Evolutionary conservation across 2,329 filamentous ascomycete genomes (phyloP), one percentile per base, ranked within the genome.

Genomic region (Nothomitra cinnamomea): DNA sequence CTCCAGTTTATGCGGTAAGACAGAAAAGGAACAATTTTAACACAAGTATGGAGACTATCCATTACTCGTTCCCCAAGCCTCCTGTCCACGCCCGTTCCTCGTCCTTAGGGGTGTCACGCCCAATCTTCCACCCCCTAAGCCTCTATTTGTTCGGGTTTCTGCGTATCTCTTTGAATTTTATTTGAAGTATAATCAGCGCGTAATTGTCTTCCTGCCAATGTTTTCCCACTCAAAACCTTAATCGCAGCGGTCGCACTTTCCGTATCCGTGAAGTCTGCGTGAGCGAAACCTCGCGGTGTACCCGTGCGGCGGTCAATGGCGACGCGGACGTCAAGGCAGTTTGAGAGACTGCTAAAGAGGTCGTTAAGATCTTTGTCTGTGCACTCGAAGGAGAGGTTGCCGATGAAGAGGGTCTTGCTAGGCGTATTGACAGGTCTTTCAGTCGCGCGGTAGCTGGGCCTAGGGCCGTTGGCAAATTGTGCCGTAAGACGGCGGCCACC

Each of bases 351-450:
- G 55, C 75, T 72, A 75, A 94, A 90, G 24, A 94, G 68, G 53
- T 80, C 74, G 68, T 89, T 88, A 53, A 95, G 72, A 62, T 94
- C 87, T 53, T 78, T 77, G 63, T 94, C 87, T 7, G 83, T 85
- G 71, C 89, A 83, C 69, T 94, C 85, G 64, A 85, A 92, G 10
- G 85, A 81, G 68, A 95, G 79, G 71, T 92, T 92, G 59, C 87
- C 87, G 60, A 95, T 78, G 71, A 84, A 94, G 35, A 94, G 70
- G 1, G 82, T 85, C 62, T 75, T 78, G 52, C 76, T 76, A 2
- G 81, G 80, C 41, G 69, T 60, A 60, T 71, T 71, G n/a, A 41
- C 51, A 35, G 48, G 47, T 6, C 21, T 3, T 13, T 48, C 22
- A n/a, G 3, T 32, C n/a, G 24, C 45, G 3, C 10, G 53, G 48